These are phyloP conservation scores for Neonectria neomacrospora DNA, from an alignment of 2,329 filamentous ascomycete species.

Conservation along the genomic window DNA sequence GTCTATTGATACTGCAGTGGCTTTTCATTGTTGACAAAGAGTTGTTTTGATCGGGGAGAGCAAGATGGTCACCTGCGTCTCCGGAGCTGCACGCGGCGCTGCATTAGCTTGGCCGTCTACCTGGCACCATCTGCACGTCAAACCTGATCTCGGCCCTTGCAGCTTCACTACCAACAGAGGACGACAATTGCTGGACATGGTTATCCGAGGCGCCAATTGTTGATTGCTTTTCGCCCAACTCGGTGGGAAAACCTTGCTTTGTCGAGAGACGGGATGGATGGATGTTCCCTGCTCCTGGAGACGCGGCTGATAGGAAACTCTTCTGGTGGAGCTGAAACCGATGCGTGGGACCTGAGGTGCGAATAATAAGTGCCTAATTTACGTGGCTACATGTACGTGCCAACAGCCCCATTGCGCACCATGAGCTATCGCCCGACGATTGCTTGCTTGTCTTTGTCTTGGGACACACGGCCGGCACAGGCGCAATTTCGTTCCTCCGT, in stretches of 20 bases:
- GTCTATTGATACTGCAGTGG: conserved; percentile 1
- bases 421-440: conserved; percentile 24
- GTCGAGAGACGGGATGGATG: neutral
- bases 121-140: conserved; percentile 11
- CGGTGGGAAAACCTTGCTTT: conserved; percentile 32
- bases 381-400: conserved; percentile 10
- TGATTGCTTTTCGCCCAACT: conserved; percentile 29
- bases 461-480: conserved; percentile 3
- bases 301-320: conserved; percentile 25
- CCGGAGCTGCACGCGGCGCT: conserved; percentile 12
- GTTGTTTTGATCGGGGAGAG: conserved; percentile 9
- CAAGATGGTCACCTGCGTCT: conserved; percentile 6
- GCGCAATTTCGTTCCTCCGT: conserved; percentile 29
- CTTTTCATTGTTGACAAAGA: conserved; percentile 19
- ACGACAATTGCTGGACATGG: conserved; percentile 27
- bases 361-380: too few relatives aligned
- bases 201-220: conserved; percentile 35
- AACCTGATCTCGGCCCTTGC: conserved; percentile 6
- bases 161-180: conserved; percentile 3
- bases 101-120: conserved; percentile 18
- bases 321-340: conserved; percentile 34
- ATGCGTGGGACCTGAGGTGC: conserved; percentile 17
- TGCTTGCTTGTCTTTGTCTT: neutral
- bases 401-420: conserved; percentile 17
- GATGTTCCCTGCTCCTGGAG: neutral